Conservation (phyloP, 2,329 filamentous ascomycete genomes). For the Bipolaris oryzae region DNA sequence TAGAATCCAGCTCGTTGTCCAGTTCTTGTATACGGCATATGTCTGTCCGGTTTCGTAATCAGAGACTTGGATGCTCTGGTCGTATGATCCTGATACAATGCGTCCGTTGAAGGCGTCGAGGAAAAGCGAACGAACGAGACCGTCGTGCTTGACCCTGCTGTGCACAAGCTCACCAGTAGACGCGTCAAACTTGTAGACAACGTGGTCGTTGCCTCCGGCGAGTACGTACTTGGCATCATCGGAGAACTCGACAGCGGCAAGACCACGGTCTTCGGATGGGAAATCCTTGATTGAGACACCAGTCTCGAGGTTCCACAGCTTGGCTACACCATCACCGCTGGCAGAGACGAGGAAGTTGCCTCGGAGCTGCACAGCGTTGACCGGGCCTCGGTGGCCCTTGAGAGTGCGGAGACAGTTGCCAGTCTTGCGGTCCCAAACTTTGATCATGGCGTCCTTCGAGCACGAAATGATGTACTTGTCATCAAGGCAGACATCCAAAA, state of each 20-base stretch:
- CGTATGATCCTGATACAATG: conserved; percentile 90
- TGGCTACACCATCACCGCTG: conserved; percentile 89
- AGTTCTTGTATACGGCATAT: conserved; percentile 85
- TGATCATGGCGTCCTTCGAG: conserved; percentile 93
- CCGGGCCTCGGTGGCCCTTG: conserved; percentile 84
- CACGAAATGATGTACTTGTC: conserved; percentile 93
- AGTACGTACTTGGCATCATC: conserved; percentile 94
- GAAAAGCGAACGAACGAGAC: conserved; percentile 87
- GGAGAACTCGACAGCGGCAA: conserved; percentile 95
- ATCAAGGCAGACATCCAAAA: conserved; percentile 93
- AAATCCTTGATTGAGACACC: conserved; percentile 91
- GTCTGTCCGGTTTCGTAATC: conserved; percentile 80
- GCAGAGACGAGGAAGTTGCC: conserved; percentile 93
- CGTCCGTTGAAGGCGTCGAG: conserved; percentile 85
- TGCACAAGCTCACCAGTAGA: conserved; percentile 84
- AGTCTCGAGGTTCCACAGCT: conserved; percentile 92
- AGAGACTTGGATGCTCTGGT: conserved; percentile 94
- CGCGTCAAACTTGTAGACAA: conserved; percentile 95
- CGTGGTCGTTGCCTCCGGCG: conserved; percentile 92
- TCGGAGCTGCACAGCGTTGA: conserved; percentile 94
- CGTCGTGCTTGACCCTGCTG: conserved; percentile 80
- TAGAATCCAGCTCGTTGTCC: conserved; percentile 96
- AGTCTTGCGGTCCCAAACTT: conserved; percentile 88
- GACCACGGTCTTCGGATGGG: conserved; percentile 84
- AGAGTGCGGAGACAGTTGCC: conserved; percentile 78